These are phyloP conservation scores for Aaosphaeria arxii DNA, from an alignment of 2,329 filamentous ascomycete genomes.

Conservation along the genomic window DNA sequence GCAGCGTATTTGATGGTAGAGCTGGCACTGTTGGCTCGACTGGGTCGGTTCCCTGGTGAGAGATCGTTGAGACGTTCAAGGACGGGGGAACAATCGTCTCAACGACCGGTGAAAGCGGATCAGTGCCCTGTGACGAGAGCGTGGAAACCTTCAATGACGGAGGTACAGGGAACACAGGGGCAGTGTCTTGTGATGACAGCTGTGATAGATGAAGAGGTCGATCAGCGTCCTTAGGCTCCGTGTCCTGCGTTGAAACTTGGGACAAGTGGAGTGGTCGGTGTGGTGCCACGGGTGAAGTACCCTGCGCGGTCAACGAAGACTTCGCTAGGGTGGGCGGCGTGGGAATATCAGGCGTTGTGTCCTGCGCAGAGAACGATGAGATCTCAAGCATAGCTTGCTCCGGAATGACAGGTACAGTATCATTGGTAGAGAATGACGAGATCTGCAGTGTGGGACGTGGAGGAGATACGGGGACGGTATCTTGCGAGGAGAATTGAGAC, in stretches of 20 bases:
- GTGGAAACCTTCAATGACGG: constrained; percentile 1
- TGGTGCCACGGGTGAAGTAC: not conserved
- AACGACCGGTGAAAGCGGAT: constrained; percentile 22
- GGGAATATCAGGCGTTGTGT: not conserved
- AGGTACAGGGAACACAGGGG: not conserved
- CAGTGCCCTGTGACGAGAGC: not conserved
- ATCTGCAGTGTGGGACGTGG: constrained; percentile 8
- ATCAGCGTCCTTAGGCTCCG: constrained; percentile 12
- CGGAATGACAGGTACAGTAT: not conserved
- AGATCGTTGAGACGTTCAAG: constrained; percentile 23
- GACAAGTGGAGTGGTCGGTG: constrained; percentile 24
- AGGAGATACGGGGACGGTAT: constrained; percentile 20
- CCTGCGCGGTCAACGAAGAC: not conserved
- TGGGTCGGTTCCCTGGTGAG: constrained; percentile 26
- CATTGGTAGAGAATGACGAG: not conserved
- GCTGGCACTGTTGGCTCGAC: constrained; percentile 8
- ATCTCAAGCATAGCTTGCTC: not conserved
- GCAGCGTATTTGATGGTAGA: constrained; percentile 2
- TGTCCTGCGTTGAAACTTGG: constrained; percentile 23
- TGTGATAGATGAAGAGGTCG: not conserved
- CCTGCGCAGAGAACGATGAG: not conserved
- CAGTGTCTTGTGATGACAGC: not conserved
- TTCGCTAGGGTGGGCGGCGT: not conserved
- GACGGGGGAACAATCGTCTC: constrained; percentile 26
- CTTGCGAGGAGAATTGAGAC: constrained; percentile 20